A percentile compares a stretch with the other conserved stretches of the same genome.
These are phyloP conservation scores for Oleoguttula mirabilis DNA, from an alignment of 495 filamentous ascomycete genomes.

Conservation along the genomic window DNA sequence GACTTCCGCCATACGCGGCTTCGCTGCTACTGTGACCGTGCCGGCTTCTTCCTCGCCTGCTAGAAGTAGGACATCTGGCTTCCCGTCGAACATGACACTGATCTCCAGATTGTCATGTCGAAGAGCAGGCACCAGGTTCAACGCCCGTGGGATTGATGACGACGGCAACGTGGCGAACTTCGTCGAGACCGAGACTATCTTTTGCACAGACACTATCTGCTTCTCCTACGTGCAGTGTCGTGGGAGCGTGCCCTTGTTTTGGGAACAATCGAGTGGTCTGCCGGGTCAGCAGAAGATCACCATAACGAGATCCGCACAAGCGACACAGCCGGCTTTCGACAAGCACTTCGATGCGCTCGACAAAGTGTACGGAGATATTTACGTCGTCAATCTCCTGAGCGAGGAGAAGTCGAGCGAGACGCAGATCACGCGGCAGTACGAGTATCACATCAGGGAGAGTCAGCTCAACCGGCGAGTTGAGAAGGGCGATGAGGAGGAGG, in stretches of 20 bases:
- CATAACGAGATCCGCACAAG: slow-evolving; percentile 77
- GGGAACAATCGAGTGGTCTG: slow-evolving; percentile 83
- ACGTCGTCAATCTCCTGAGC: slow-evolving; percentile 85
- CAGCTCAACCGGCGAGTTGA: slow-evolving; percentile 43
- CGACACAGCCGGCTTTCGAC: slow-evolving; percentile 88
- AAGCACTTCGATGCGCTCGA: slow-evolving; percentile 81
- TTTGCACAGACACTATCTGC: slow-evolving; percentile 60
- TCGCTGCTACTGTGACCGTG: slow-evolving; percentile 71
- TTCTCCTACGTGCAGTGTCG: slow-evolving; percentile 92
- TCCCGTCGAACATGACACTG: slow-evolving; percentile 72
- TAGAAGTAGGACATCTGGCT: slow-evolving; percentile 41
- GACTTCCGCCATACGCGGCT: slow-evolving; percentile 88
- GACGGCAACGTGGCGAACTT: slow-evolving; percentile 95
- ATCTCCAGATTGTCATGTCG: slow-evolving; percentile 86
- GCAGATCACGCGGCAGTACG: slow-evolving; percentile 66
- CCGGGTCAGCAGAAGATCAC: slow-evolving; percentile 92
- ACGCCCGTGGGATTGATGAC: slow-evolving; percentile 91
- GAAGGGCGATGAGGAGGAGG: slow-evolving; percentile 3
- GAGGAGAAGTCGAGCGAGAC: slow-evolving; percentile 71
- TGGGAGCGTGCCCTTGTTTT: slow-evolving; percentile 90
- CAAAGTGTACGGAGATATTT: slow-evolving; percentile 73
- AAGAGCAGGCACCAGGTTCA: slow-evolving; percentile 90
- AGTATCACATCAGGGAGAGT: slow-evolving; percentile 60
- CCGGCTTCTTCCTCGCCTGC: slow-evolving; percentile 50
- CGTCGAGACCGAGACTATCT: slow-evolving; percentile 57